Evolutionary conservation across 2,329 filamentous ascomycete genomes (phyloP).

Genomic region (Gaeumannomyces tritici): DNA sequence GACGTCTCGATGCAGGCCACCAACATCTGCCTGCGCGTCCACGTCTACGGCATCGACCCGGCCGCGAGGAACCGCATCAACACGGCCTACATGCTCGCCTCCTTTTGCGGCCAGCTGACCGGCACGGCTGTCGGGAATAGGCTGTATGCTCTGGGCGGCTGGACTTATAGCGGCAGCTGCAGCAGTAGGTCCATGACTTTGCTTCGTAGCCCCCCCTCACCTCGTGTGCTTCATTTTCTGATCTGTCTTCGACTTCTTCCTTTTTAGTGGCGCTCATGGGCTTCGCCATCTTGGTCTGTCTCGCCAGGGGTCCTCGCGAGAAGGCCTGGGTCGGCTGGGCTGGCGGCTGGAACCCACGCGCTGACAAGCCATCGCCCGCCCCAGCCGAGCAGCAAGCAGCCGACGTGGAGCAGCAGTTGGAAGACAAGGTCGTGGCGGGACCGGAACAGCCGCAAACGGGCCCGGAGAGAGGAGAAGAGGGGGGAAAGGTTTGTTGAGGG

Average conservation of each 20-base stretch:
- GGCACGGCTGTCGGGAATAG: conserved; percentile 52
- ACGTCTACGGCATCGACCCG: conserved; percentile 63
- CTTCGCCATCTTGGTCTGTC: conserved; percentile 23
- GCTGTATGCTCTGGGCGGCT: conserved; percentile 40
- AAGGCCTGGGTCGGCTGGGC: conserved; percentile 31
- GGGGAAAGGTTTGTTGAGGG: neutral
- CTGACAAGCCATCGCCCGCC: neutral
- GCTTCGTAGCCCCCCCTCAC: no score
- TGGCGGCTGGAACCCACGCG: conserved; percentile 23
- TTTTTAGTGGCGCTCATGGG: conserved; percentile 24
- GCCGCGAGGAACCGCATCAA: conserved; percentile 68
- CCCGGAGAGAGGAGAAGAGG: neutral
- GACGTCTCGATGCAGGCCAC: conserved; percentile 66
- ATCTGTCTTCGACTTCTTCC: neutral
- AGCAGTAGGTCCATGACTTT: conserved; percentile 20
- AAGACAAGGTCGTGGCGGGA: neutral
- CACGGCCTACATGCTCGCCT: conserved; percentile 71
- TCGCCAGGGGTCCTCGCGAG: conserved; percentile 28
- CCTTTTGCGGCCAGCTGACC: conserved; percentile 66
- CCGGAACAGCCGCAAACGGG: no score
- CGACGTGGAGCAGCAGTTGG: neutral
- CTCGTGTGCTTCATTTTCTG: no score
- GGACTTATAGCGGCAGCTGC: conserved; percentile 35
- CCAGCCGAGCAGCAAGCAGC: neutral
- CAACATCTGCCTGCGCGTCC: conserved; percentile 63